Conservation (phyloP, 106 monocot genomes). For the Dendrobium huoshanense region DNA sequence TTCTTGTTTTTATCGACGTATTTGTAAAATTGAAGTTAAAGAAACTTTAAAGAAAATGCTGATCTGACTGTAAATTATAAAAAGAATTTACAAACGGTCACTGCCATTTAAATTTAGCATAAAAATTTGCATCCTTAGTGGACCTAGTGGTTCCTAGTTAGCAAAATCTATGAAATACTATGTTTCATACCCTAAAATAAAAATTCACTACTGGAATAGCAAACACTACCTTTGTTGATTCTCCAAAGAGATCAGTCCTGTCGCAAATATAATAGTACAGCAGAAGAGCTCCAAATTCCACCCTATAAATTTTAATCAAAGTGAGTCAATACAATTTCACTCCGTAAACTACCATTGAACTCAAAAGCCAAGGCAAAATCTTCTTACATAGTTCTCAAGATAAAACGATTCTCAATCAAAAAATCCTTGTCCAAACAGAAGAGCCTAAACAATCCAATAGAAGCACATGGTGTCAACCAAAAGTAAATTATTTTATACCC, state of each 20-base stretch:
- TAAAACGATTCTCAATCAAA: constrained; percentile 46
- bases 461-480: neutral
- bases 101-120: neutral
- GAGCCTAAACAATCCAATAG: constrained; percentile 30
- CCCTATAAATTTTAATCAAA: constrained; percentile 29
- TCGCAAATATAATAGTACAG: constrained; percentile 61
- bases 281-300: constrained; percentile 57
- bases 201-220: neutral
- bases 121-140: neutral
- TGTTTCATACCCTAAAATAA: neutral
- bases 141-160: neutral
- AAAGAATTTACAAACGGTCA: neutral
- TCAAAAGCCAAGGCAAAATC: constrained; percentile 1
- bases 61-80: no score
- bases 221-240: constrained; percentile 45
- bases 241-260: constrained; percentile 59
- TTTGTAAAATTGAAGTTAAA: no score
- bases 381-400: constrained; percentile 62
- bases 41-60: no score
- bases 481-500: constrained; percentile 3
- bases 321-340: neutral
- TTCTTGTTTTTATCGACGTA: no score
- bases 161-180: neutral
- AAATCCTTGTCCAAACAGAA: constrained; percentile 51
- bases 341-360: neutral